Base-by-base conservation (phyloP, 148 eudicot species). In the Nepenthes gracilis region DNA sequence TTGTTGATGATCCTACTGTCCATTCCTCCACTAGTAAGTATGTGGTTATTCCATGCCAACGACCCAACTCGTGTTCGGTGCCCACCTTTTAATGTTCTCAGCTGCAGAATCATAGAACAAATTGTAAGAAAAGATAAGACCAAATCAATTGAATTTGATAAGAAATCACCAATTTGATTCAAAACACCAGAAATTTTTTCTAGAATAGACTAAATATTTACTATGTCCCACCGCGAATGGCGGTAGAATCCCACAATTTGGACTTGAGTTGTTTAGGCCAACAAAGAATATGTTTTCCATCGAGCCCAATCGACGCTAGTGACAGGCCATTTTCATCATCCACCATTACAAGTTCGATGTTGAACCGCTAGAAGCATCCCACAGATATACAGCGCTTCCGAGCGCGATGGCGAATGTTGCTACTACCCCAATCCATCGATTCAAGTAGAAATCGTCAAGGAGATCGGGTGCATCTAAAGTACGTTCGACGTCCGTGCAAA, bases 291-390 rank as follows among this genome's bases (percentile, higher is more conserved):
- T 88, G 85, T 52, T 77, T 68, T 23, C 98, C 98, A 76, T 88
- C 98, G 95, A 74, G 96, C 98, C 98, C 91, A 93, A 64, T 84
- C 88, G 45, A 93, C 87, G 65, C 96, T 93, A 54, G 96, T 86
- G 40, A 93, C 80, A 2, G 96, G 33, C 98, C 96, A 58, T 43
- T 69, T 56, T 89, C 99, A 11, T 93, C 99, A 48, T 90, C 94
- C 8, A 93, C 66, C 2, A 92, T 79, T 11, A 82, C 83, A 10
- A 86, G 94, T 70, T 86, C 97, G 92, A 76, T 34, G 95, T 93
- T 35, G 82, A 70, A 23, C 95, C 95, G 70, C 14, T 49, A 49
- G 90, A 71, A 55, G 96, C 97, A 80, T 92, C 96, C 97, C 97
- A 92, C 14, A 92, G 61, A 68, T 92, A 92, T 1, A 92, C 96